A percentile compares a stretch with the other conserved stretches of the same genome.
These are phyloP conservation scores for Kwoniella botswanensis DNA, from an alignment of 768 basidiomycete genomes.

Conservation along the genomic window DNA sequence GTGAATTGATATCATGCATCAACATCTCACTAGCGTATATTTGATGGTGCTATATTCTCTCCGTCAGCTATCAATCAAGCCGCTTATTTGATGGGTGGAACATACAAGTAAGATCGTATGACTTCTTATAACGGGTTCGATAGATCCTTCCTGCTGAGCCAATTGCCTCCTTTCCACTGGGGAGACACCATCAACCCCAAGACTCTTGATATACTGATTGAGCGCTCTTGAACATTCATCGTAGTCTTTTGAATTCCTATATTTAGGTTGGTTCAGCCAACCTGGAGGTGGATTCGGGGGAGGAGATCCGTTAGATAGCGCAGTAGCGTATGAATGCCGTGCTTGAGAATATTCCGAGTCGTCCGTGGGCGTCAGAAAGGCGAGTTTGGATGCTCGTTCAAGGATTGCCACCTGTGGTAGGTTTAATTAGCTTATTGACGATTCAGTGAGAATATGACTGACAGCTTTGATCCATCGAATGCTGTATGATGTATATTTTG, in stretches of 20 bases:
- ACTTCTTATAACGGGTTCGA: slow-evolving; percentile 29
- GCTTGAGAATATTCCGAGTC: slow-evolving; percentile 38
- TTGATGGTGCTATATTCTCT: slow-evolving; percentile 38
- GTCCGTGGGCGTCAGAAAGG: slow-evolving; percentile 41
- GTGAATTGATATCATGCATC: slow-evolving; percentile 50
- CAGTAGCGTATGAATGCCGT: slow-evolving; percentile 27
- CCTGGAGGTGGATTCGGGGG: slow-evolving; percentile 23
- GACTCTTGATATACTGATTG: slow-evolving; percentile 31
- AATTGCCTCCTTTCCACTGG: slow-evolving; percentile 35
- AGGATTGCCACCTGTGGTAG: slow-evolving; percentile 29
- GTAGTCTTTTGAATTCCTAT: slow-evolving; percentile 39
- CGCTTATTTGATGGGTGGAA: background rate
- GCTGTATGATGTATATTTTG: slow-evolving; percentile 8
- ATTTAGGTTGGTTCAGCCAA: slow-evolving; percentile 47
- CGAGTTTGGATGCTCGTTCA: slow-evolving; percentile 48
- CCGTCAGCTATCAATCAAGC: slow-evolving; percentile 4
- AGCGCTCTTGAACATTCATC: slow-evolving; percentile 35
- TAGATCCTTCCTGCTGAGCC: slow-evolving; percentile 31
- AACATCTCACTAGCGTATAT: slow-evolving; percentile 41
- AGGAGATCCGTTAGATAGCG: slow-evolving; percentile 4
- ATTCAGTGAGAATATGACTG: background rate
- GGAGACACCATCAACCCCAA: slow-evolving; percentile 44
- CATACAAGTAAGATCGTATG: slow-evolving; percentile 42
- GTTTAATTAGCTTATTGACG: background rate
- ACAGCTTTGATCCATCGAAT: slow-evolving; percentile 42